Percentiles rank a stretch among this genome's conserved stretches.
These are phyloP conservation scores for Cladorrhinum sp. DNA, from an alignment of 2,329 filamentous ascomycete genomes.

Conservation along the genomic window DNA sequence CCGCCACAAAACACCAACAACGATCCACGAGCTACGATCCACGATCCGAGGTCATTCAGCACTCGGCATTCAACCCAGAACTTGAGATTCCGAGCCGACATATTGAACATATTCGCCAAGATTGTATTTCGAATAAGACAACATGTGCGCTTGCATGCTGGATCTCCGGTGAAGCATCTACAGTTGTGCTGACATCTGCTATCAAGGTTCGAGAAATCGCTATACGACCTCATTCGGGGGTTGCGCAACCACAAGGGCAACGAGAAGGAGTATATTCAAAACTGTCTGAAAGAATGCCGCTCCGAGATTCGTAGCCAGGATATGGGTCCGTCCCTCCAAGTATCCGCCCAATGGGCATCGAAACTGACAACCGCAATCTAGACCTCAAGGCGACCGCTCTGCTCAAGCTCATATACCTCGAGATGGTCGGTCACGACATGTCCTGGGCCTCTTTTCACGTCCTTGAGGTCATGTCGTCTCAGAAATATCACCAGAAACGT, in stretches of 20 bases:
- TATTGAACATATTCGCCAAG: not conserved
- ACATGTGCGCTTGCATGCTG: slow-evolving; percentile 26
- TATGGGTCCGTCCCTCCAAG: slow-evolving; percentile 62
- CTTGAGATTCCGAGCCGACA: not conserved
- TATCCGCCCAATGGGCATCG: not conserved
- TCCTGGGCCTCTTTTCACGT: slow-evolving; percentile 99
- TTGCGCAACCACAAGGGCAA: slow-evolving; percentile 92
- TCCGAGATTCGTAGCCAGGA: slow-evolving; percentile 88
- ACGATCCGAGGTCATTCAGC: no score
- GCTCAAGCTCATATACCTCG: slow-evolving; percentile 92
- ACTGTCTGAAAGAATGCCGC: slow-evolving; percentile 91
- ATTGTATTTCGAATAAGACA: not conserved
- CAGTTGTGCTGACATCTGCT: slow-evolving; percentile 26
- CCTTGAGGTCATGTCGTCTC: slow-evolving; percentile 96
- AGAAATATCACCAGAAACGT: slow-evolving; percentile 91
- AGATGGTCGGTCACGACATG: slow-evolving; percentile 99
- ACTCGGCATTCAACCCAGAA: no score
- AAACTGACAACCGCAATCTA: slow-evolving; percentile 35
- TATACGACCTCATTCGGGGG: slow-evolving; percentile 97
- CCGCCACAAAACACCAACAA: slow-evolving; percentile 4
- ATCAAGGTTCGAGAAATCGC: slow-evolving; percentile 96
- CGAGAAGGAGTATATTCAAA: slow-evolving; percentile 92
- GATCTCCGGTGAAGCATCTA: not conserved
- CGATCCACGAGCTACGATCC: not conserved
- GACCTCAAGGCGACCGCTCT: slow-evolving; percentile 95